Percentiles rank a stretch among this genome's conserved stretches.
phyloP scores from a whole-genome alignment of 2,329 filamentous ascomycete species.

The Claviceps paspali region DNA sequence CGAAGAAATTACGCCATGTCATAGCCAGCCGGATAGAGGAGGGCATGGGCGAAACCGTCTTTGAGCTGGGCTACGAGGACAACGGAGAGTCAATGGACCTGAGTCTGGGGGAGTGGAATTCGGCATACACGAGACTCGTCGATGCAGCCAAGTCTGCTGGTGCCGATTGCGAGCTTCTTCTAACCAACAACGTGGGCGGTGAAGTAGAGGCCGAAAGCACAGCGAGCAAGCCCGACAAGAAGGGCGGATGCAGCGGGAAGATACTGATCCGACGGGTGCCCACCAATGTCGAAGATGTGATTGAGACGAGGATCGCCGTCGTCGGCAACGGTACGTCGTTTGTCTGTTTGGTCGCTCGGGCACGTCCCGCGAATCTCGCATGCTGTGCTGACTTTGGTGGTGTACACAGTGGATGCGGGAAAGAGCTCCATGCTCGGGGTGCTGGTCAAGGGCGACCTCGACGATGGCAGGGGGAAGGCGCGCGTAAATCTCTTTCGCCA shows the following conservation, averaged over 20 bases:
- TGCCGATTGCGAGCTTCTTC: conserved; percentile 65
- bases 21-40: conserved; percentile 59
- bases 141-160: conserved; percentile 47
- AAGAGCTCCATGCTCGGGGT: conserved; percentile 96
- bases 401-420: conserved; percentile 62
- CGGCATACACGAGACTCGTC: conserved; percentile 50
- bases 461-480: conserved; percentile 86
- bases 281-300: conserved; percentile 65
- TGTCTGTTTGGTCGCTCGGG: neutral
- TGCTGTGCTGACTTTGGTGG: neutral
- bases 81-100: conserved; percentile 75
- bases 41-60: conserved; percentile 76
- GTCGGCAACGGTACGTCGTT: conserved; percentile 64
- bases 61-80: conserved; percentile 85
- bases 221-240: conserved; percentile 39
- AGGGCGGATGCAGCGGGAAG: conserved; percentile 70
- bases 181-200: conserved; percentile 84
- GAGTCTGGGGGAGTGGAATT: conserved; percentile 57
- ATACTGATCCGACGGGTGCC: conserved; percentile 66
- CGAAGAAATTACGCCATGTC: conserved; percentile 48
- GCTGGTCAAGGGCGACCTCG: conserved; percentile 84
- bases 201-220: conserved; percentile 52
- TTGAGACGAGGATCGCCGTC: conserved; percentile 90
- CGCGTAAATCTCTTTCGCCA: conserved; percentile 93
- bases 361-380: too few relatives aligned